Evolutionary conservation across 179 eudicot species (phyloP).

Genomic region (Gypsophila paniculata): DNA sequence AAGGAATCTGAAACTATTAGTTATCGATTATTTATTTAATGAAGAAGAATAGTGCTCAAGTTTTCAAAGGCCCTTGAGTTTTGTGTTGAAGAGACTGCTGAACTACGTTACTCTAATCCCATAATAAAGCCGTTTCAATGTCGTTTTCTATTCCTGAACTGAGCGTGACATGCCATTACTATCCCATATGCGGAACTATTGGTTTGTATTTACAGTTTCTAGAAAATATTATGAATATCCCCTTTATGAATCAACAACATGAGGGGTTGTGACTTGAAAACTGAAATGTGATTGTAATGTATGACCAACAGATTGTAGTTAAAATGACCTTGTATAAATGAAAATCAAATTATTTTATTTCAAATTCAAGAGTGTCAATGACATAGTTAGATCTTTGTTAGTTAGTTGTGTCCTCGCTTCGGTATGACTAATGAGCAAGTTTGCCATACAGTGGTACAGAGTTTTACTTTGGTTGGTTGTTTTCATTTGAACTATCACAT

Average conservation of each 20-base stretch:
- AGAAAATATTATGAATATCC: neutral
- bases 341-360: neutral
- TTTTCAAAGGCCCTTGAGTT: neutral
- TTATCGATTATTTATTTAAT: neutral
- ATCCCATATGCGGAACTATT: neutral
- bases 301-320: no score
- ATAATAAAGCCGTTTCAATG: neutral
- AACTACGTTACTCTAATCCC: neutral
- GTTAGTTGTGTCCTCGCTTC: neutral
- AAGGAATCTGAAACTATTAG: neutral
- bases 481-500: conserved; percentile 1
- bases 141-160: neutral
- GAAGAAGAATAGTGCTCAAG: neutral
- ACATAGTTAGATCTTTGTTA: neutral
- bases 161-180: neutral
- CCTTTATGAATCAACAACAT: neutral
- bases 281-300: neutral
- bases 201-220: neutral
- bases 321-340: neutral
- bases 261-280: neutral
- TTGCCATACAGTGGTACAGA: neutral
- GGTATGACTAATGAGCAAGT: neutral
- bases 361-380: no score
- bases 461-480: neutral
- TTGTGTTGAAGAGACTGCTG: neutral